Evolutionary conservation across 345 rosid species (phyloP).

Genomic region (Citrus cavaleriei): DNA sequence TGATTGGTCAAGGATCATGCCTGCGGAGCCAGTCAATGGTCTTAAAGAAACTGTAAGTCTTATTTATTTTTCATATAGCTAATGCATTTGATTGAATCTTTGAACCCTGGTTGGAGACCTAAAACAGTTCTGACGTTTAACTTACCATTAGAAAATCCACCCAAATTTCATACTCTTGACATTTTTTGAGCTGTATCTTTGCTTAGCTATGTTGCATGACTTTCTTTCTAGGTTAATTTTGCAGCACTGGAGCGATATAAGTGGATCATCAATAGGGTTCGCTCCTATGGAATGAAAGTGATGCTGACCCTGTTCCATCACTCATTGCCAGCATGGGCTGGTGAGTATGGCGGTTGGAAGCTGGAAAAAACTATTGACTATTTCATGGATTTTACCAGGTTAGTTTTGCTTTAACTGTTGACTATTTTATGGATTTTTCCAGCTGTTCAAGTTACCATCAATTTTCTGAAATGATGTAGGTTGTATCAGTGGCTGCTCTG

Average conservation of each 20-base stretch:
- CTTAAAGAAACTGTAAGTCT: slow-evolving; percentile 59
- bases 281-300: slow-evolving; percentile 85
- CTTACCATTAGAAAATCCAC: background rate
- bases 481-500: background rate
- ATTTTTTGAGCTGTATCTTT: background rate
- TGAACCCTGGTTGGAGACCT: background rate
- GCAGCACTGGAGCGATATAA: slow-evolving; percentile 87
- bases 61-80: slow-evolving; percentile 10
- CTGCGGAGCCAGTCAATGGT: slow-evolving; percentile 73
- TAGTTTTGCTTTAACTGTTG: slow-evolving; percentile 39
- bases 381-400: slow-evolving; percentile 87
- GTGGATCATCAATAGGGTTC: slow-evolving; percentile 81
- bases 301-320: slow-evolving; percentile 96
- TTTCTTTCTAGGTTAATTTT: slow-evolving; percentile 59
- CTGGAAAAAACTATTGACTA: slow-evolving; percentile 86
- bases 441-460: slow-evolving; percentile 34
- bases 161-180: background rate
- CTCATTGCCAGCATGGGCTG: slow-evolving; percentile 95
- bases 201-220: slow-evolving; percentile 5
- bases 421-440: slow-evolving; percentile 75
- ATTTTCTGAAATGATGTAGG: background rate
- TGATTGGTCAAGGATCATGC: slow-evolving; percentile 93
- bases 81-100: slow-evolving; percentile 4
- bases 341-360: slow-evolving; percentile 98
- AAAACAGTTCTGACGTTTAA: background rate